Evolutionary conservation across 352 stramenopile genomes (phyloP).

Genomic region (Halophytophthora polymorphica): DNA sequence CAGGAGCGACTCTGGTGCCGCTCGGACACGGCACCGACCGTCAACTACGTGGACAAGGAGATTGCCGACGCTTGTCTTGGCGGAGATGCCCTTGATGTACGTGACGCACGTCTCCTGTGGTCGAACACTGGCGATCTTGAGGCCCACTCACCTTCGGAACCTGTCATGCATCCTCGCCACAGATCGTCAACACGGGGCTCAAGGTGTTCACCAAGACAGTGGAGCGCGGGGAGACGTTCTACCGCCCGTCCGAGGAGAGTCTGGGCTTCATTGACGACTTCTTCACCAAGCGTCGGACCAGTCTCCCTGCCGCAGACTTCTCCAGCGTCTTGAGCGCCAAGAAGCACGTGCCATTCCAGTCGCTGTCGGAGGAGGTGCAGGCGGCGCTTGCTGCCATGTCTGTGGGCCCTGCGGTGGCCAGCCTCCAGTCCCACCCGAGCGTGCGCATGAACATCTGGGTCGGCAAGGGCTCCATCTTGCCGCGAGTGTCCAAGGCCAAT

Average conservation of each 20-base stretch:
- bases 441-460: conserved; percentile 79
- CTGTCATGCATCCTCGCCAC: conserved; percentile 2
- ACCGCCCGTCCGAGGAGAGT: conserved; percentile 85
- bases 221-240: conserved; percentile 65
- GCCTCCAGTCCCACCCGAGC: conserved; percentile 31
- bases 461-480: conserved; percentile 62
- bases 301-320: conserved; percentile 43
- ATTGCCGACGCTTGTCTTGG: conserved; percentile 61
- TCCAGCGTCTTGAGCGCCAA: conserved; percentile 42
- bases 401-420: conserved; percentile 59
- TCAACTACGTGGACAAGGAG: conserved; percentile 78
- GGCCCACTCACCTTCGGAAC: neutral
- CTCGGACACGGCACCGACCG: conserved; percentile 65
- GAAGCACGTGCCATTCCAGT: conserved; percentile 51
- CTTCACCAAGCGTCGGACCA: conserved; percentile 79
- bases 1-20: conserved; percentile 64
- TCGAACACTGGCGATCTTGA: neutral
- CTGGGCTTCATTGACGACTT: conserved; percentile 83
- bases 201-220: conserved; percentile 86
- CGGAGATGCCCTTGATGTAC: conserved; percentile 65
- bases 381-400: conserved; percentile 26
- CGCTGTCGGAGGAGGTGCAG: conserved; percentile 38
- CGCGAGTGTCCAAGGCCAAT: conserved; percentile 71
- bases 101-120: neutral
- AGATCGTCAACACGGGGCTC: conserved; percentile 92